These are phyloP conservation scores for Geosmithia morbida DNA, from an alignment of 2,329 filamentous ascomycete species.

Conservation along the genomic window DNA sequence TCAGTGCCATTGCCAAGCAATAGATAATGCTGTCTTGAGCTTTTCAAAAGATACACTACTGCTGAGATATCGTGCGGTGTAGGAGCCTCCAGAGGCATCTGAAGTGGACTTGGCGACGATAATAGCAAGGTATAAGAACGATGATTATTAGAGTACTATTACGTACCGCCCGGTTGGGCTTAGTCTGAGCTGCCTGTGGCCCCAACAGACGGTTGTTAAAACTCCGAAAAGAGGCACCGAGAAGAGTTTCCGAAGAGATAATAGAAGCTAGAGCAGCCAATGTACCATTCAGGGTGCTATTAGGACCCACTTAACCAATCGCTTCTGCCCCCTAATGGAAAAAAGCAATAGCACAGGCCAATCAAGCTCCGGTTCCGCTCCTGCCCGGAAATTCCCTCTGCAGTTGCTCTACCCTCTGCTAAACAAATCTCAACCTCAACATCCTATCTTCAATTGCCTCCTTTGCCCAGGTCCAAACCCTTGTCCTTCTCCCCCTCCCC, in stretches of 20 bases:
- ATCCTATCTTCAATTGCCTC: background rate
- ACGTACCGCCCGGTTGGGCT: background rate
- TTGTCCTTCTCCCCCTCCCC: background rate
- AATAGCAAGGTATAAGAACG: background rate
- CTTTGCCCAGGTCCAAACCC: background rate
- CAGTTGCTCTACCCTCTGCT: background rate
- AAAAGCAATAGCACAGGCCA: conserved; percentile 1
- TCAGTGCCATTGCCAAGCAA: too few species aligned
- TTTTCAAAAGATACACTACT: too few species aligned
- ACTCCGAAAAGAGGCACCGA: background rate
- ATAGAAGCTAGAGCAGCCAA: background rate
- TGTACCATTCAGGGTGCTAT: background rate
- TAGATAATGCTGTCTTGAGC: too few species aligned
- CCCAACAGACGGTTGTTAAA: background rate
- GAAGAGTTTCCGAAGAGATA: too few species aligned
- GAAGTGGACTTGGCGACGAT: too few species aligned
- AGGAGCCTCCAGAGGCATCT: background rate
- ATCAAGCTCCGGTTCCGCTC: background rate
- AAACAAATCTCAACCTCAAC: background rate
- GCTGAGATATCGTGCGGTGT: too few species aligned
- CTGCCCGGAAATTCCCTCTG: conserved; percentile 2
- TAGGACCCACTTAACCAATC: background rate
- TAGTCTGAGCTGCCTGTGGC: background rate
- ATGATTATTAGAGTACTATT: background rate
- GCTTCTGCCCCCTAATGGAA: background rate